Percentiles rank a stretch among this genome's conserved stretches.
Evolutionary conservation across 169 alveolate species (phyloP).

Genomic region (Plasmodium chabaudi): DNA sequence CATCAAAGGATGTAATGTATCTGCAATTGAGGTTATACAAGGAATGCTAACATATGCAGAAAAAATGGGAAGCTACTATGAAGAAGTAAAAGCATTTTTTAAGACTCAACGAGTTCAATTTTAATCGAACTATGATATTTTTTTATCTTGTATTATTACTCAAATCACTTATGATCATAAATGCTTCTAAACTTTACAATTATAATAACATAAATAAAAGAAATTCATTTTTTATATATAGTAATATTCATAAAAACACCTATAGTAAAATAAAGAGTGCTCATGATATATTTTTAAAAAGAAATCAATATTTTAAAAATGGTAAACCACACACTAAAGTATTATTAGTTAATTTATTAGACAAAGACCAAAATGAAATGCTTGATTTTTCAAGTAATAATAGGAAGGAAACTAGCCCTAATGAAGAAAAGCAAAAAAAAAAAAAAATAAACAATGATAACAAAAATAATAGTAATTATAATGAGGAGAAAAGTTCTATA

Average conservation of each 20-base stretch:
- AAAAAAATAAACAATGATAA: constrained; percentile 4
- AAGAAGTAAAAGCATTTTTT: not conserved
- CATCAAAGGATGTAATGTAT: no score
- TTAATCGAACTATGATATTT: not conserved
- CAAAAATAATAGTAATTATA: no score
- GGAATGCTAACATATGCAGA: not conserved
- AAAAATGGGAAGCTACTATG: not conserved
- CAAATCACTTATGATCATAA: not conserved
- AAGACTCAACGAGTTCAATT: not conserved
- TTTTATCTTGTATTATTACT: not conserved
- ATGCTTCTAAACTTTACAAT: not conserved
- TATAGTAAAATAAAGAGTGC: not conserved
- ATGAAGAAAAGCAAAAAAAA: not conserved
- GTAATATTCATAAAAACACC: not conserved
- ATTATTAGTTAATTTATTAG: not conserved
- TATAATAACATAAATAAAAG: not conserved
- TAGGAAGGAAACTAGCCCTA: not conserved
- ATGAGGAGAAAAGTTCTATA: not conserved
- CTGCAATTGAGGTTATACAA: not conserved
- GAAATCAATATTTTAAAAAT: not conserved
- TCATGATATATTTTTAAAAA: not conserved
- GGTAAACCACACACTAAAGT: not conserved
- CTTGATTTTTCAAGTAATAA: not conserved
- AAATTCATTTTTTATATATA: not conserved
- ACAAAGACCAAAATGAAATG: not conserved